A percentile compares a stretch with the other conserved stretches of the same genome.
These are phyloP conservation scores for Malus hybrid DNA, from an alignment of 331 rosid species.

Conservation along the genomic window DNA sequence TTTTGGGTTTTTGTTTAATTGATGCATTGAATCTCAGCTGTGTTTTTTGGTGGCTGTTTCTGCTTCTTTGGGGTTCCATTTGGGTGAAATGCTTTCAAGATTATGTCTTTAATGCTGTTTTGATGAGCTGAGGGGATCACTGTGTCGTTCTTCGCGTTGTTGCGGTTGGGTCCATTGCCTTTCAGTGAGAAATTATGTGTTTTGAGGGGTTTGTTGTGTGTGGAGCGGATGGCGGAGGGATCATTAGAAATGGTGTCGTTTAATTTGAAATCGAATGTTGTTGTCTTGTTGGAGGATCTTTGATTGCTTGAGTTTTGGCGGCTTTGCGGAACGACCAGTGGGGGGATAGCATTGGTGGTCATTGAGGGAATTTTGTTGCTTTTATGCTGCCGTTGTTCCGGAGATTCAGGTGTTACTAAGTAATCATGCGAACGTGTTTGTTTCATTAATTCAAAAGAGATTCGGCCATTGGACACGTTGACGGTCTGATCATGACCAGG, in stretches of 20 bases:
- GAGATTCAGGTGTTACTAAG: conserved; percentile 16
- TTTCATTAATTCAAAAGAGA: conserved; percentile 40
- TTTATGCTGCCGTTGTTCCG: conserved; percentile 24
- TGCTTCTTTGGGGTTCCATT: conserved; percentile 17
- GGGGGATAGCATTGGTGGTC: conserved; percentile 5
- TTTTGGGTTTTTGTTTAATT: conserved; percentile 9
- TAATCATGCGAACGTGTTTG: conserved; percentile 39
- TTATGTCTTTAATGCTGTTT: conserved; percentile 11
- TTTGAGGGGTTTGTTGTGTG: conserved; percentile 16
- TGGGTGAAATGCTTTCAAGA: conserved; percentile 15
- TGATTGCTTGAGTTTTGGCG: conserved; percentile 30
- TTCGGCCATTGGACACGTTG: conserved; percentile 32
- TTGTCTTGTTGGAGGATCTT: conserved; percentile 16
- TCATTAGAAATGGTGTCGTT: conserved; percentile 24
- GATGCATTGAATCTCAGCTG: conserved; percentile 16
- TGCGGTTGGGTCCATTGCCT: conserved; percentile 5
- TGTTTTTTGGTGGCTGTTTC: conserved; percentile 3
- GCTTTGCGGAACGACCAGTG: conserved; percentile 19
- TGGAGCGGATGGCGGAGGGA: conserved; percentile 11
- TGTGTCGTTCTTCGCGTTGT: conserved; percentile 17
- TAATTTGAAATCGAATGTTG: conserved; percentile 25
- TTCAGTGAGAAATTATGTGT: conserved; percentile 19
- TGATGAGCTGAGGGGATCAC: conserved; percentile 11
- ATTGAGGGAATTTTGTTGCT: conserved; percentile 6
- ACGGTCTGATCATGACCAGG: conserved; percentile 84